phyloP scores from a whole-genome alignment of 1,284 basidiomycete species.

The Microbotryum violaceum region DNA sequence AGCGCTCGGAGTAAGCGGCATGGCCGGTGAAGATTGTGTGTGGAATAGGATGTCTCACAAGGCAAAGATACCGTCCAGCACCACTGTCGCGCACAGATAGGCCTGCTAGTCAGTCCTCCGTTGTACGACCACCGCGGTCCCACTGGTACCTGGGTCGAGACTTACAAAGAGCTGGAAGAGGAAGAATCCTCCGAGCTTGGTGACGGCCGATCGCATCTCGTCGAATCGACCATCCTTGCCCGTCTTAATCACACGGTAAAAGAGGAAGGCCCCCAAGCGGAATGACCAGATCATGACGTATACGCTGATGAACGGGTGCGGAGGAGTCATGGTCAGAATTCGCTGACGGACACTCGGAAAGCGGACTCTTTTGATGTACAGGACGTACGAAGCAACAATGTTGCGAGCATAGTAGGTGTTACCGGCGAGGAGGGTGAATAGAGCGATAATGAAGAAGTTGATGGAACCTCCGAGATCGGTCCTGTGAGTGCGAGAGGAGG shows the following conservation, averaged over 20 bases:
- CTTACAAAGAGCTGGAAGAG: too few relatives aligned
- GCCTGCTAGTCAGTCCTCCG: neutral
- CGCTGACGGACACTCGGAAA: too few relatives aligned
- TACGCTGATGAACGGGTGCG: neutral
- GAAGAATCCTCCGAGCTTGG: too few relatives aligned
- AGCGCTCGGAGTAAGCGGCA: too few relatives aligned
- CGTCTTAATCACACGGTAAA: slow-evolving; percentile 38
- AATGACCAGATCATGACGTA: slow-evolving; percentile 37
- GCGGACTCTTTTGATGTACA: too few relatives aligned
- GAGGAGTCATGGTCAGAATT: neutral
- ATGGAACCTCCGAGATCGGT: slow-evolving; percentile 37
- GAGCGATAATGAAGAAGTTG: slow-evolving; percentile 36
- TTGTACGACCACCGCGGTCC: too few relatives aligned
- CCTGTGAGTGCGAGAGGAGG: slow-evolving; percentile 11
- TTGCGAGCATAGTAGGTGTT: slow-evolving; percentile 35
- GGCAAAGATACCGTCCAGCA: neutral
- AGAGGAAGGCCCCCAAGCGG: slow-evolving; percentile 36
- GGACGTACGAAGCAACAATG: slow-evolving; percentile 17
- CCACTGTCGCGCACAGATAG: too few relatives aligned
- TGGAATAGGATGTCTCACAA: neutral
- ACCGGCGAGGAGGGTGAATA: slow-evolving; percentile 16
- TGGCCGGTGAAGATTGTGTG: too few relatives aligned
- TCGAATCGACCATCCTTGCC: slow-evolving; percentile 38
- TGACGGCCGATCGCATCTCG: slow-evolving; percentile 32
- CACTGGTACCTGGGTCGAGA: too few relatives aligned